A percentile compares a stretch with the other conserved stretches of the same genome.
Evolutionary conservation across 257 asterid genomes (phyloP).

Genomic region (Nicotiana obtusifolia): DNA sequence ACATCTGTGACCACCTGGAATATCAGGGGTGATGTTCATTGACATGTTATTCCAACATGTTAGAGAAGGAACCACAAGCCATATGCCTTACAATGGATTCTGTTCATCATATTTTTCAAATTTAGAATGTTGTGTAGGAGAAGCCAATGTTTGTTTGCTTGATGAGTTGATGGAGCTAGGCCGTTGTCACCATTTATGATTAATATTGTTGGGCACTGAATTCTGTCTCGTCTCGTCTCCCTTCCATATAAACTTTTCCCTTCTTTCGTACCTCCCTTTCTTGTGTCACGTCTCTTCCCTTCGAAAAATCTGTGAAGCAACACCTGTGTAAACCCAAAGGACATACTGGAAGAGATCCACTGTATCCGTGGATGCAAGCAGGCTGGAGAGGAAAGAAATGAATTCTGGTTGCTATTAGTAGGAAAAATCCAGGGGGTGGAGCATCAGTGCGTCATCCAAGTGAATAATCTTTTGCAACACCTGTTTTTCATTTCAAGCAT

Average conservation of each 20-base stretch:
- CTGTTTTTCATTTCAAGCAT: too few species aligned
- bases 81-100: too few species aligned
- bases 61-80: neutral
- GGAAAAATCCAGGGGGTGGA: too few species aligned
- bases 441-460: too few species aligned
- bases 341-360: conserved; percentile 69
- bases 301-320: too few species aligned
- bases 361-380: conserved; percentile 69
- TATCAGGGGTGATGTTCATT: neutral
- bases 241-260: too few species aligned
- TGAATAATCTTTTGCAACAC: too few species aligned
- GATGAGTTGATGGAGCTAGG: neutral
- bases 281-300: too few species aligned
- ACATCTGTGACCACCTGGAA: neutral
- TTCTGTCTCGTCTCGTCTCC: neutral
- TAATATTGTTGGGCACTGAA: neutral
- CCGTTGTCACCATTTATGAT: neutral
- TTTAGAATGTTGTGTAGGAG: neutral
- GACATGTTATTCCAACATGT: neutral
- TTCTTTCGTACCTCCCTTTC: too few species aligned
- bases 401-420: conserved; percentile 35
- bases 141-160: neutral
- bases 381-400: conserved; percentile 80
- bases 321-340: conserved; percentile 5
- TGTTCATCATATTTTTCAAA: neutral